Evolutionary conservation across 768 basidiomycete genomes (phyloP).

Genomic region (Artomyces pyxidatus): DNA sequence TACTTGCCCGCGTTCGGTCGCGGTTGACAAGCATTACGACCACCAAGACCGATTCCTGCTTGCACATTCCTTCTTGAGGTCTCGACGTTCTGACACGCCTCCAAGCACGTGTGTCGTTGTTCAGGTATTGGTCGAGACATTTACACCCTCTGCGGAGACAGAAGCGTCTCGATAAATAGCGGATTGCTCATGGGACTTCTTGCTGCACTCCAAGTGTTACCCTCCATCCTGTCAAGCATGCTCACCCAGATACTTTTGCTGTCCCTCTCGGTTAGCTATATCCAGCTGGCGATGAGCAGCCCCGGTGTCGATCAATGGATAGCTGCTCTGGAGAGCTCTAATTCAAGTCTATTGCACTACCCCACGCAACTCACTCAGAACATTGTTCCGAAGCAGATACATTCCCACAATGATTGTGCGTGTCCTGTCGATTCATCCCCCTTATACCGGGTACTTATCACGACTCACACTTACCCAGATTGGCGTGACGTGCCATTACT

Average conservation of each 20-base stretch:
- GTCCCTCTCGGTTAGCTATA: background rate
- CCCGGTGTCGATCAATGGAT: constrained; percentile 5
- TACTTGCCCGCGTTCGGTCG: no score
- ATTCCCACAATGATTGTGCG: constrained; percentile 48
- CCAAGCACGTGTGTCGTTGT: background rate
- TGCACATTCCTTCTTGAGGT: no score
- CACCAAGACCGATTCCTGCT: background rate
- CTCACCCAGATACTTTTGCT: background rate
- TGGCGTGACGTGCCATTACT: constrained; percentile 45
- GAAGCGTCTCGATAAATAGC: no score
- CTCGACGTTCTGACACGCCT: no score
- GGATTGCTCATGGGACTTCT: background rate
- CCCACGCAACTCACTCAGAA: constrained; percentile 41
- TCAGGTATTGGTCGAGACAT: background rate
- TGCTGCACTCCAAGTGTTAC: background rate
- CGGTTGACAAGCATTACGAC: no score
- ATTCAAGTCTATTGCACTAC: constrained; percentile 33
- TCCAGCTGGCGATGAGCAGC: constrained; percentile 1
- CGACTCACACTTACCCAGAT: constrained; percentile 23
- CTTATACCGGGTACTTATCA: background rate
- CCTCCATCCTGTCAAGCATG: background rate
- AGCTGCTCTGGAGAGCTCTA: constrained; percentile 22
- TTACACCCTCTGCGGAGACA: background rate
- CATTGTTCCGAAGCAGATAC: constrained; percentile 40
- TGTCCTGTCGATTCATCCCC: no score